Conservation (phyloP, 169 alveolate species). For the Cryptosporidium sp. region DNA sequence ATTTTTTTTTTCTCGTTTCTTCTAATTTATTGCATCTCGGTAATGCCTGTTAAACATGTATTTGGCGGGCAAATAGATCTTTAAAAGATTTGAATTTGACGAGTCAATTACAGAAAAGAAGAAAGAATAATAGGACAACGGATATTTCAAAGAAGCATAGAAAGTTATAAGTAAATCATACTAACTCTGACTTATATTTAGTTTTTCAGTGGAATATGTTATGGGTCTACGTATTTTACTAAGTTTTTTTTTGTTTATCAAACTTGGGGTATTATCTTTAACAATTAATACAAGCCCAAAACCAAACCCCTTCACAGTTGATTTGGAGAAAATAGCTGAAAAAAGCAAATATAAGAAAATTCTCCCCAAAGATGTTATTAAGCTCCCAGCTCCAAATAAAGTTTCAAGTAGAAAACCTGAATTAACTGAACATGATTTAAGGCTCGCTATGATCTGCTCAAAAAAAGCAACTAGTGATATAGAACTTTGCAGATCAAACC, state of each 20-base stretch:
- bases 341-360: background rate
- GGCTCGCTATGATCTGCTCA: background rate
- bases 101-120: constrained; percentile 3
- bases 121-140: background rate
- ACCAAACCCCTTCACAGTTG: constrained; percentile 8
- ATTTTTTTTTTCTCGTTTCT: background rate
- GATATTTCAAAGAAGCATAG: background rate
- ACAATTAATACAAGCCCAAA: background rate
- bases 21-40: background rate
- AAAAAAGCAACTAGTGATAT: background rate
- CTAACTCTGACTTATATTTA: background rate
- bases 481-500: background rate
- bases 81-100: constrained; percentile 25
- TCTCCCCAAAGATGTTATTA: background rate
- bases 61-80: constrained; percentile 27
- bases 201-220: constrained; percentile 13
- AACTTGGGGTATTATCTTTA: constrained; percentile 8
- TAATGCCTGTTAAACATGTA: background rate
- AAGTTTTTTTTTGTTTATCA: constrained; percentile 23
- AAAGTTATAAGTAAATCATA: background rate
- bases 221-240: constrained; percentile 43
- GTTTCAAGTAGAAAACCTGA: background rate
- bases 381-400: background rate
- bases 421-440: constrained; percentile 1
- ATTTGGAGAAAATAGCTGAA: background rate